Percentiles rank a stretch among this genome's conserved stretches.
These are phyloP conservation scores for Tuber melanosporum DNA, from an alignment of 495 filamentous ascomycete species.

Conservation along the genomic window DNA sequence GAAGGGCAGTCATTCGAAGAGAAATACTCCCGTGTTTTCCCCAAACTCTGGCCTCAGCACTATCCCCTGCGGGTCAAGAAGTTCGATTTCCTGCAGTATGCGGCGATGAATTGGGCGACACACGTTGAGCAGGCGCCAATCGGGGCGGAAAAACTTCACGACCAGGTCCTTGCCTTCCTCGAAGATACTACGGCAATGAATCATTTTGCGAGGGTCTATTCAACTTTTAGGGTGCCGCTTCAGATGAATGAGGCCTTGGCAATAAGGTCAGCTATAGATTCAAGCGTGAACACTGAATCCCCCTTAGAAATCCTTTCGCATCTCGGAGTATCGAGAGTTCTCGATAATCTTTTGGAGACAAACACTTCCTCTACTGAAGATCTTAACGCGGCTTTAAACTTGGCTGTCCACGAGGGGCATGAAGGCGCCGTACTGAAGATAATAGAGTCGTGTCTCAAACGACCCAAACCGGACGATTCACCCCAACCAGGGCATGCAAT, in stretches of 20 bases:
- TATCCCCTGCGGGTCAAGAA: neutral
- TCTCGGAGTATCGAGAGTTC: neutral
- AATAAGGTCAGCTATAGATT: neutral
- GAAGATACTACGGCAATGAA: neutral
- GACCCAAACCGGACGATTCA: neutral
- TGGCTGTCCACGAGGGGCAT: conserved; percentile 1
- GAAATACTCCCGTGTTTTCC: neutral
- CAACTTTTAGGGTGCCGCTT: neutral
- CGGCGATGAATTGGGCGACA: neutral
- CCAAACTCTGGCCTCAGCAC: neutral
- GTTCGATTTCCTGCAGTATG: neutral
- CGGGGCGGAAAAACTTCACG: neutral
- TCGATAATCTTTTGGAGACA: conserved; percentile 1
- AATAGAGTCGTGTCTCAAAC: neutral
- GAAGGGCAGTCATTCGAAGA: neutral
- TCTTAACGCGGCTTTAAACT: neutral
- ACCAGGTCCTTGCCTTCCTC: neutral
- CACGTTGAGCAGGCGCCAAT: neutral
- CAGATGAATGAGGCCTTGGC: neutral
- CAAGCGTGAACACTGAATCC: neutral
- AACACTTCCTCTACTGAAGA: neutral
- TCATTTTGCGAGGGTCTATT: neutral
- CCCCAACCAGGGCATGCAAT: neutral
- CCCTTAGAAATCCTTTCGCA: neutral
- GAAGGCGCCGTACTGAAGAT: neutral